Evolutionary conservation across 176 grass and related monocot species (phyloP), one percentile per base, ranked within the genome.

Genomic region (Triticum aestivum): DNA sequence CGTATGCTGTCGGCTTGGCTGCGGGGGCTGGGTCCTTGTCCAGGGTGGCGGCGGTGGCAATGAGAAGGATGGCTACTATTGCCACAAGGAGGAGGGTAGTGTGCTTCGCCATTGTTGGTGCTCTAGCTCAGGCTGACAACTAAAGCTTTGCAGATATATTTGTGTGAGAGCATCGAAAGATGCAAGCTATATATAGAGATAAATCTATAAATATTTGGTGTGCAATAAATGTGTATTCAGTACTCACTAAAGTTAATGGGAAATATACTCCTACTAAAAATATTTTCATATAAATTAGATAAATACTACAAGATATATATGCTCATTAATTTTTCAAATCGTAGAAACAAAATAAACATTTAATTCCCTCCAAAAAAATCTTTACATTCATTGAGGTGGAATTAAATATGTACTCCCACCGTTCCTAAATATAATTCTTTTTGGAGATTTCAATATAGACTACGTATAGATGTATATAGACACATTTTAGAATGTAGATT

Each of bases 1-100:
- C 35, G 68, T 96, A 93, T 5, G 91, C 84, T 0, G 89, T 87
- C 1, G 70, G 33, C 7, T 21, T 23, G 15, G 47, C 17, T 58
- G 52, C 0, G 0, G 52, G 52, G 52, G 52, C 6, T 0, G 52
- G 17, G 5, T 14, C 17, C 10, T 8, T 49, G 14, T 29, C 8
- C 9, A 10, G 24, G 42, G 39, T 17, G 44, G 30, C 35, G 1
- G 34, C 18, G 0, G 44, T 4, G 12, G 87, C 44, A n/a, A 45
- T 6, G 65, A 76, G 29, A 20, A 68, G 12, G 21, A 52, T 52
- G 12, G 24, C 26, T 11, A 29, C 14, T 27, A 56, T 4, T 15
- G 17, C 74, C 9, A 18, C 29, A 5, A 77, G 24, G 44, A 75
- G 14, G 42, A 75, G 44, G 18, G 6, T 6, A 9, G 7, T 17